A percentile compares a stretch with the other conserved stretches of the same genome.
These are phyloP conservation scores for Huntiella moniliformis DNA, from an alignment of 2,329 filamentous ascomycete genomes.

Conservation along the genomic window DNA sequence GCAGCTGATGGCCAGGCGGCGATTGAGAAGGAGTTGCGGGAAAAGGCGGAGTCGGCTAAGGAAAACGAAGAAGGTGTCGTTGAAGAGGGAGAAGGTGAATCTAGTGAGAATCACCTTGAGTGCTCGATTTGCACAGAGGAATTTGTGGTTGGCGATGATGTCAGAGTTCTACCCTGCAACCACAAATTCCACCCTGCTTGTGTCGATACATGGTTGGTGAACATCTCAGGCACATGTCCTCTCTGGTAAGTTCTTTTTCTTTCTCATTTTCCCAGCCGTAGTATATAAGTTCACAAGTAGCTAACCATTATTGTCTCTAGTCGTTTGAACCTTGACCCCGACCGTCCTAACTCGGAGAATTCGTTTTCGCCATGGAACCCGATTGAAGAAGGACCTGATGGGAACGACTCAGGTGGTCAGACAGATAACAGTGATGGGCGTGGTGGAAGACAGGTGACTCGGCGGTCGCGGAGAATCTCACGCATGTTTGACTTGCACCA, in stretches of 20 bases:
- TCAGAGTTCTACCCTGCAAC: slow-evolving; percentile 46
- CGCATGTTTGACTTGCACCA: slow-evolving; percentile 30
- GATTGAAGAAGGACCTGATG: background rate
- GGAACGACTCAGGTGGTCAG: too few relatives aligned
- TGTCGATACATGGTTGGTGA: slow-evolving; percentile 51
- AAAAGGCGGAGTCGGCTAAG: background rate
- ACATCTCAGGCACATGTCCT: slow-evolving; percentile 51
- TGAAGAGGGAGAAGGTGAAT: background rate
- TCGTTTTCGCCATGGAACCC: background rate
- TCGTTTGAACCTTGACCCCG: too few relatives aligned
- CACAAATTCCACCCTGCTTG: slow-evolving; percentile 51
- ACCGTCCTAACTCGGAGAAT: too few relatives aligned
- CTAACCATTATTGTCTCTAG: too few relatives aligned
- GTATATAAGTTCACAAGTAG: too few relatives aligned
- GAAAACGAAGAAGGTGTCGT: background rate
- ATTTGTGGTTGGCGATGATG: slow-evolving; percentile 46
- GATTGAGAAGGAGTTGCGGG: background rate
- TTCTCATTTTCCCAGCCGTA: background rate
- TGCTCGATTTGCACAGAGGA: slow-evolving; percentile 56
- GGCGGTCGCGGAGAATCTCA: background rate
- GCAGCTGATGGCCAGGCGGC: background rate
- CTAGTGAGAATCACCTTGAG: slow-evolving; percentile 26
- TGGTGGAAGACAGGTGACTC: too few relatives aligned
- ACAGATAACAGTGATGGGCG: too few relatives aligned
- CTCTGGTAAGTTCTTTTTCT: slow-evolving; percentile 36